phyloP scores from a whole-genome alignment of 352 stramenopile species.

The Globisporangium heterothallicum region DNA sequence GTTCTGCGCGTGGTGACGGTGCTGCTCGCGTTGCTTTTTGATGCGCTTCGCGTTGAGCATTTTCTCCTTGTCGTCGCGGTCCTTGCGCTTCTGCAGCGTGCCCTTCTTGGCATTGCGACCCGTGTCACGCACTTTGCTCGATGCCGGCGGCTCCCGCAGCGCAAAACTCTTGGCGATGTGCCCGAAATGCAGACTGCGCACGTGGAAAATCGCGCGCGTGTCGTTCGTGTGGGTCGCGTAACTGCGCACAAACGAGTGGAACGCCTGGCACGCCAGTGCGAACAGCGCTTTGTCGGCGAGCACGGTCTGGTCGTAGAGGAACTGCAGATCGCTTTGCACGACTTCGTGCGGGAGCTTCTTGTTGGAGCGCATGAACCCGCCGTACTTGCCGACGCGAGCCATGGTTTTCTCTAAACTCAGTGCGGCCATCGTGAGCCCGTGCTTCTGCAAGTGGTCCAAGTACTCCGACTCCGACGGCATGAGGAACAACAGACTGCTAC shows the following conservation, averaged over 20 bases:
- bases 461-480: conserved; percentile 95
- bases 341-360: conserved; percentile 84
- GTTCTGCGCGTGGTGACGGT: conserved; percentile 64
- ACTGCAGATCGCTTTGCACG: conserved; percentile 76
- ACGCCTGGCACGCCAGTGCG: conserved; percentile 82
- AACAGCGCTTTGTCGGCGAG: conserved; percentile 83
- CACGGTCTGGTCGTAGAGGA: conserved; percentile 78
- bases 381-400: conserved; percentile 50
- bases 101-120: conserved; percentile 71
- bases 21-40: conserved; percentile 54
- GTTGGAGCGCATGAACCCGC: conserved; percentile 50
- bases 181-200: conserved; percentile 90
- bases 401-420: conserved; percentile 85
- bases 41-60: conserved; percentile 42
- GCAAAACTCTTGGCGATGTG: conserved; percentile 93
- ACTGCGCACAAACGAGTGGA: conserved; percentile 90
- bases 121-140: conserved; percentile 70
- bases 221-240: conserved; percentile 91
- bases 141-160: conserved; percentile 77
- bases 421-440: conserved; percentile 74
- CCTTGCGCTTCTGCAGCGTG: conserved; percentile 81
- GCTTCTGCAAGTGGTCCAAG: conserved; percentile 88
- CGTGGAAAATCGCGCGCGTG: conserved; percentile 90
- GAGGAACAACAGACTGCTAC: conserved; percentile 95
- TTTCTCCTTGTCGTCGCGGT: conserved; percentile 66